Conservation (phyloP, 176 grass and related monocot genomes). For the Avena atlantica region DNA sequence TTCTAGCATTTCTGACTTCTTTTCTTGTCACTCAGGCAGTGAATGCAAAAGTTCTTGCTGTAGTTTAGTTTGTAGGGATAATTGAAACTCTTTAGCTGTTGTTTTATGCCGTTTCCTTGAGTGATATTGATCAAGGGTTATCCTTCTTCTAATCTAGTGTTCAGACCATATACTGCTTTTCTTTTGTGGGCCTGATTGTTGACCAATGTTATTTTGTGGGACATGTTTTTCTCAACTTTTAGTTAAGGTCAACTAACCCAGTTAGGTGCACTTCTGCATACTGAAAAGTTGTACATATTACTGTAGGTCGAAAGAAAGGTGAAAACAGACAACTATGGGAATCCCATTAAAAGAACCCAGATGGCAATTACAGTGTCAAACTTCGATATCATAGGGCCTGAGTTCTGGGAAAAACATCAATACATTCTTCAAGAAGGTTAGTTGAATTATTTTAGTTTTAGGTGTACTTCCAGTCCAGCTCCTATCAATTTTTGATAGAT, state of each 20-base stretch:
- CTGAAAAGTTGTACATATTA: constrained; percentile 12
- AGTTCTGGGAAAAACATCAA: constrained; percentile 58
- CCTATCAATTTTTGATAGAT: constrained; percentile 14
- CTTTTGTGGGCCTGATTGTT: constrained; percentile 6
- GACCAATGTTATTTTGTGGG: not conserved
- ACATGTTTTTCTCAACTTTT: not conserved
- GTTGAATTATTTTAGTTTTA: constrained; percentile 37
- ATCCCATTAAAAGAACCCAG: constrained; percentile 42
- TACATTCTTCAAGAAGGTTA: constrained; percentile 67
- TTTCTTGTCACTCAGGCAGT: not conserved
- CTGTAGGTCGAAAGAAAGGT: constrained; percentile 52
- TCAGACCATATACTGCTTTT: not conserved
- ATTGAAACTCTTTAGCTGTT: not conserved
- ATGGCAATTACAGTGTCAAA: constrained; percentile 41
- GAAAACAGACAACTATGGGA: constrained; percentile 40
- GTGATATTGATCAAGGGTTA: constrained; percentile 11
- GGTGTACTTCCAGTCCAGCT: constrained; percentile 31
- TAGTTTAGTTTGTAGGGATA: constrained; percentile 26
- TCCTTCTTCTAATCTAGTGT: not conserved
- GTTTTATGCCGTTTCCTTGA: not conserved
- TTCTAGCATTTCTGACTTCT: constrained; percentile 1
- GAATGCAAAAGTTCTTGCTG: not conserved
- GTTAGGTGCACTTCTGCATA: not conserved
- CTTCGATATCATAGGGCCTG: constrained; percentile 55
- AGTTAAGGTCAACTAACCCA: not conserved